Evolutionary conservation across 441 rosid genomes (phyloP), one percentile per base, ranked within the genome.

Genomic region (Flueggea neowawraea): DNA sequence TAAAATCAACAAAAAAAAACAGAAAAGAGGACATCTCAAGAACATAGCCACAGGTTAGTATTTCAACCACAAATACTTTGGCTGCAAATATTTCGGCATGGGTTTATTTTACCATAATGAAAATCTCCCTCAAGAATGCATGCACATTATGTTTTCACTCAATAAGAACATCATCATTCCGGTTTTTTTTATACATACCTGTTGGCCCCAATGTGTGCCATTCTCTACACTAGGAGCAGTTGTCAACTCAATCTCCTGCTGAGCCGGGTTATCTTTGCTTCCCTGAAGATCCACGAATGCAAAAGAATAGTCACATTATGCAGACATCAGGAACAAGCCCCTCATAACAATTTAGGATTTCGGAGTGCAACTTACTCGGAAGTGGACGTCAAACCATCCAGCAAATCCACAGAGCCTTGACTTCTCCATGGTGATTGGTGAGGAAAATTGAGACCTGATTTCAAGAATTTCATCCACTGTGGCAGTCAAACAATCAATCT

Each of bases 301-400:
- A 36, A 67, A 16, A 32, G 54, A 57, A 64, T 28, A 64, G 50
- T 28, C 49, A 73, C 12, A 49, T 22, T 6, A 33, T 64, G 58
- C 47, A 58, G 51, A 70, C 53, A 57, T 60, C 48, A 7, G 47
- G 62, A 49, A 63, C 31, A n/a, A 45, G 52, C 41, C 32, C 14
- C 65, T 41, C 22, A 32, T 49, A 64, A 15, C 12, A 31, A 44
- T 17, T 67, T 54, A 68, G 60, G 51, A 66, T 44, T 57, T 60
- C 61, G 64, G 52, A 36, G 41, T 36, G 41, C 41, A 5, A 76
- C 90, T 83, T 77, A 92, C 99, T 76, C 80, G 78, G 72, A 94
- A 94, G 73, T 87, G 96, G 80, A 94, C 99, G 74, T 94, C 99
- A 55, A 94, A 94, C 99, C 99, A 94, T 80, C 99, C 99, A 63